Conservation (phyloP, 2,329 filamentous ascomycete genomes). For the Lasiodiplodia theobromae region DNA sequence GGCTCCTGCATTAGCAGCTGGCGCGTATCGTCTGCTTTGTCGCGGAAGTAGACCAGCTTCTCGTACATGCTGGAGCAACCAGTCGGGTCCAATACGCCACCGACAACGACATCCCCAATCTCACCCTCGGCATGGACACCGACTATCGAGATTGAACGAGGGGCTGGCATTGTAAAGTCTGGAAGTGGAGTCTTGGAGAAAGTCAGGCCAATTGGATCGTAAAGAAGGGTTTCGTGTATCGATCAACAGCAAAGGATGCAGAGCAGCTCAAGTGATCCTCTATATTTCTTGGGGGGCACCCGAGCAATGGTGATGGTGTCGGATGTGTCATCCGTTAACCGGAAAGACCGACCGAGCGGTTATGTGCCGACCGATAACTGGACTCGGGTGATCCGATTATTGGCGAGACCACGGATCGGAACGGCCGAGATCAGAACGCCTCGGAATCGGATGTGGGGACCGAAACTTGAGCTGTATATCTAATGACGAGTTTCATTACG, state of each 20-base stretch:
- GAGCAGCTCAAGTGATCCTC: too few species aligned
- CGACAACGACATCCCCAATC: slow-evolving; percentile 59
- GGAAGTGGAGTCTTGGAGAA: not conserved
- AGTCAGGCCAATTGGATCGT: not conserved
- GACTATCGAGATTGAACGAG: slow-evolving; percentile 33
- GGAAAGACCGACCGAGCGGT: too few species aligned
- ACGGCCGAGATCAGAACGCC: too few species aligned
- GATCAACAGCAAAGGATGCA: too few species aligned
- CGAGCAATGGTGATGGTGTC: too few species aligned
- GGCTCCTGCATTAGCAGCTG: slow-evolving; percentile 57
- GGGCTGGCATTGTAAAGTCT: not conserved
- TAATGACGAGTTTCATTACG: not conserved
- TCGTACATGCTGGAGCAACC: slow-evolving; percentile 56
- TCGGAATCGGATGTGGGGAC: not conserved
- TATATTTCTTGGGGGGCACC: too few species aligned
- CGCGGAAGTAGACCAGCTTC: slow-evolving; percentile 54
- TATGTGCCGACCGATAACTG: too few species aligned
- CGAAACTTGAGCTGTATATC: not conserved
- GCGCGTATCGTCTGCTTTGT: slow-evolving; percentile 51
- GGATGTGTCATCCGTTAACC: too few species aligned
- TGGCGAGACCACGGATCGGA: too few species aligned
- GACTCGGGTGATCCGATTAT: too few species aligned
- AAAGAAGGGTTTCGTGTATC: too few species aligned
- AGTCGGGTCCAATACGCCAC: slow-evolving; percentile 54
- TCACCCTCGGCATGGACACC: slow-evolving; percentile 52